Evolutionary conservation across 2,329 filamentous ascomycete genomes (phyloP), one percentile per base, ranked within the genome.

Genomic region (Fusarium chlamydosporum): DNA sequence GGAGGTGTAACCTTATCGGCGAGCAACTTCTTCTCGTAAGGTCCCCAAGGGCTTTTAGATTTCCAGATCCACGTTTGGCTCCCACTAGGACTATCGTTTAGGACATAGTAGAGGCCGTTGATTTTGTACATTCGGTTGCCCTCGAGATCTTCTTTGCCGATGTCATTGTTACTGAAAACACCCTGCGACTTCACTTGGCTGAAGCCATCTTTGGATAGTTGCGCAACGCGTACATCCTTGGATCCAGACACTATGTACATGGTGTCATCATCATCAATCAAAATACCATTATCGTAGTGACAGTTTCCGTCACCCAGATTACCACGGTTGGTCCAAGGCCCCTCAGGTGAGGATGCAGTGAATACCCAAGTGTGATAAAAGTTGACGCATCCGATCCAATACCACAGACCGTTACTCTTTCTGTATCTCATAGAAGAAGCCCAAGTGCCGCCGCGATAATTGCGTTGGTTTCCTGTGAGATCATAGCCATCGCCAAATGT

Each of bases 211-310:
- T 74, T 63, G 16, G 81, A 81, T 4, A 89, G 78, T 69, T 87
- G 81, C 1, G 86, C 83, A 2, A 89, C 81, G 10, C 66, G 77
- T 52, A 89, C 81, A 3, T 83, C 78, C 0, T 76, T 81, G 46
- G 79, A 82, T 6, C 85, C 86, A 67, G 87, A 87, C 0, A 81
- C 84, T 0, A 89, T 82, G 52, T 88, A 89, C 80, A 88, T 85
- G 1, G 82, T 85, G 58, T 88, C 86, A 33, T 88, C 82, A 26
- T 87, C 84, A 50, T 89, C 86, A 34, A 89, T 81, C n/a, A 89
- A 73, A 1, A 89, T 74, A 0, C 87, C 86, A 18, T 79, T 82
- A 72, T 89, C 87, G 67, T 89, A 89, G 69, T 86, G 88, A 74
- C 86, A 89, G 16, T 52, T 65, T 3, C 42, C 43, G 2, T 73